Conservation (phyloP, 2,329 filamentous ascomycete species). For the Trichoderma brevicompactum region DNA sequence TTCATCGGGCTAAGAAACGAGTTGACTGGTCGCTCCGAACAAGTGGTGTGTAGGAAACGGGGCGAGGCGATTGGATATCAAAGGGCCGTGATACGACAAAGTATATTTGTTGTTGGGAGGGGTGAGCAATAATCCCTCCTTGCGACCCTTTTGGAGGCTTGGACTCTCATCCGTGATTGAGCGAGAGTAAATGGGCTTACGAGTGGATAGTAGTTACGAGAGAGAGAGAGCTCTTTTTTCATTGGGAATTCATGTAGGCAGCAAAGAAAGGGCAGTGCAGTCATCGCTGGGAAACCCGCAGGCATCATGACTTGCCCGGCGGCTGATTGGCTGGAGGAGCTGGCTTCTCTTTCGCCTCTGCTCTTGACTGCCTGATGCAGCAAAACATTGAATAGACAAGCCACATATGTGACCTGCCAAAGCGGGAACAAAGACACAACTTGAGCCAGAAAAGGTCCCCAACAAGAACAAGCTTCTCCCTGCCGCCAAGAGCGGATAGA, state of each 20-base stretch:
- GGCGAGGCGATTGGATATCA: not conserved
- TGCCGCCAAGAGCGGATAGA: not conserved
- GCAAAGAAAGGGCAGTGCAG: not conserved
- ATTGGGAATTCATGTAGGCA: not conserved
- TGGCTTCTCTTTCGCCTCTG: not conserved
- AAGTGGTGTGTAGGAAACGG: slow-evolving; percentile 5
- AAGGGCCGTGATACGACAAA: not conserved
- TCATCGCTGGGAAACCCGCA: not conserved
- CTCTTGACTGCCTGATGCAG: slow-evolving; percentile 7
- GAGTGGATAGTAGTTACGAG: too few species aligned
- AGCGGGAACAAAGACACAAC: not conserved
- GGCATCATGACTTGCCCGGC: not conserved
- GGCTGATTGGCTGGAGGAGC: not conserved
- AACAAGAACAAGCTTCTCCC: not conserved
- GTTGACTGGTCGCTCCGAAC: slow-evolving; percentile 1
- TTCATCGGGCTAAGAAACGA: not conserved
- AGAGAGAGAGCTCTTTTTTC: too few species aligned
- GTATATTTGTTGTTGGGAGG: not conserved
- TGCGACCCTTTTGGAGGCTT: too few species aligned
- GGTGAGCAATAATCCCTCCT: not conserved
- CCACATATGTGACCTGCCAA: not conserved
- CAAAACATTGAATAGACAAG: not conserved
- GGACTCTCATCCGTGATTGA: too few species aligned
- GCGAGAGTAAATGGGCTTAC: too few species aligned
- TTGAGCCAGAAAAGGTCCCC: not conserved